phyloP scores from a whole-genome alignment of 2,329 filamentous ascomycete genomes.

The Endoconidiophora polonica region DNA sequence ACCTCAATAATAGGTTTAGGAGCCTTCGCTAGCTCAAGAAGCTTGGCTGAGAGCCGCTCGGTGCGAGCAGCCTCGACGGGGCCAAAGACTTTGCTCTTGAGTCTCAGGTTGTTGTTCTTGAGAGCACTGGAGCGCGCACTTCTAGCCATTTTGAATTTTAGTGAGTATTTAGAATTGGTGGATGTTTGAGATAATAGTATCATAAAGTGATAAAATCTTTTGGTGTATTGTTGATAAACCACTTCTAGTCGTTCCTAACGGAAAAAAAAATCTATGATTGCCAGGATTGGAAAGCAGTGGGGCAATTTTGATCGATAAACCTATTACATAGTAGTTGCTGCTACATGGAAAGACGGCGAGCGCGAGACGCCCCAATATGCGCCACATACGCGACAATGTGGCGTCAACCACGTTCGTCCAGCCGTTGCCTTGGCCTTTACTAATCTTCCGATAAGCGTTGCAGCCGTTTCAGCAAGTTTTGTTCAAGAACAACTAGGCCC shows the following conservation, averaged over 20 bases:
- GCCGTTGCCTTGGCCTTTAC: too few relatives aligned
- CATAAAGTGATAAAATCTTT: not conserved
- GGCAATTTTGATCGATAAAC: constrained; percentile 8
- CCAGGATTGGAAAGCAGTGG: constrained; percentile 12
- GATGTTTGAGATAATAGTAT: not conserved
- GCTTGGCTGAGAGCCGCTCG: constrained; percentile 70
- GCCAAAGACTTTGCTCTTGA: constrained; percentile 70
- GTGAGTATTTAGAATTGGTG: constrained; percentile 8
- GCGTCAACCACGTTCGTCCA: too few relatives aligned
- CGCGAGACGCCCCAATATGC: not conserved
- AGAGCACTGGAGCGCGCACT: constrained; percentile 60
- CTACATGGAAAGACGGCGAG: not conserved
- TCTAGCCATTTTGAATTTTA: constrained; percentile 56
- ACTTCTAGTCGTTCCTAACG: not conserved
- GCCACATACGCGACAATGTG: not conserved
- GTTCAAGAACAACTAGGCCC: too few relatives aligned
- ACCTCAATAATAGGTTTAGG: constrained; percentile 46
- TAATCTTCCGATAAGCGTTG: too few relatives aligned
- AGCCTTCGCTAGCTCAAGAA: constrained; percentile 63
- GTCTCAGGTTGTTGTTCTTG: constrained; percentile 68
- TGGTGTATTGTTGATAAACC: not conserved
- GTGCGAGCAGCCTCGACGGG: constrained; percentile 65
- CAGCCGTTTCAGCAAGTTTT: too few relatives aligned
- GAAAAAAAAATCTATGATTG: constrained; percentile 17
- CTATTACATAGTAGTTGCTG: not conserved